Percentiles rank a stretch among this genome's conserved stretches.
These are phyloP conservation scores for Pythium biforme DNA, from an alignment of 352 stramenopile genomes.

Conservation along the genomic window DNA sequence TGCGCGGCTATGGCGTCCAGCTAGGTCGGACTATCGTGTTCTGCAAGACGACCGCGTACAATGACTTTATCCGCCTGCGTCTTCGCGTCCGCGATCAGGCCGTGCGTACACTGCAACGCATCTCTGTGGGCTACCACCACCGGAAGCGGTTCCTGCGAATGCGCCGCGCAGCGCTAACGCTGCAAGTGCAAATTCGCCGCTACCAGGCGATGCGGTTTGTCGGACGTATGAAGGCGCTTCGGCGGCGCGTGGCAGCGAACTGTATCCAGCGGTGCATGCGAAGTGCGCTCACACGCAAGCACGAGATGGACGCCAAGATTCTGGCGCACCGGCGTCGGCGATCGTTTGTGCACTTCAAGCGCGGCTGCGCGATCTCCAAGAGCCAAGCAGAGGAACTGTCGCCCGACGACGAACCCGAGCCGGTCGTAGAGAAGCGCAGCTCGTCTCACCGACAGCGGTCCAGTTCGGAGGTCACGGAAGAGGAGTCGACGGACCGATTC, in stretches of 20 bases:
- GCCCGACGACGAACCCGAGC: slow-evolving; percentile 10
- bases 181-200: slow-evolving; percentile 24
- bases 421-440: not conserved
- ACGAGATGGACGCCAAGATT: slow-evolving; percentile 26
- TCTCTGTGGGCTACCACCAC: slow-evolving; percentile 16
- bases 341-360: slow-evolving; percentile 22
- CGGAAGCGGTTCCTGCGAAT: slow-evolving; percentile 20
- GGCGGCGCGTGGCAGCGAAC: slow-evolving; percentile 18
- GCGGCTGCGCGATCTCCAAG: slow-evolving; percentile 14
- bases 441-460: slow-evolving; percentile 10
- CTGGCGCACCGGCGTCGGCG: slow-evolving; percentile 9
- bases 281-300: slow-evolving; percentile 11
- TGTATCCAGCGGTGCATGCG: slow-evolving; percentile 28
- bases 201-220: slow-evolving; percentile 27
- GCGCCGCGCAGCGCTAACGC: slow-evolving; percentile 10
- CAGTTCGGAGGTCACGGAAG: slow-evolving; percentile 16
- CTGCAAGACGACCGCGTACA: slow-evolving; percentile 38
- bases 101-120: slow-evolving; percentile 27
- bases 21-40: slow-evolving; percentile 38
- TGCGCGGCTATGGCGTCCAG: slow-evolving; percentile 31
- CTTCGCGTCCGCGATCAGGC: slow-evolving; percentile 23
- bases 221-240: slow-evolving; percentile 14
- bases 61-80: slow-evolving; percentile 32
- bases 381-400: slow-evolving; percentile 7
- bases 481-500: slow-evolving; percentile 28